A percentile compares a stretch with the other conserved stretches of the same genome.
These are phyloP conservation scores for Crithidia fasciculata DNA, from an alignment of 208 protist species.

Conservation along the genomic window DNA sequence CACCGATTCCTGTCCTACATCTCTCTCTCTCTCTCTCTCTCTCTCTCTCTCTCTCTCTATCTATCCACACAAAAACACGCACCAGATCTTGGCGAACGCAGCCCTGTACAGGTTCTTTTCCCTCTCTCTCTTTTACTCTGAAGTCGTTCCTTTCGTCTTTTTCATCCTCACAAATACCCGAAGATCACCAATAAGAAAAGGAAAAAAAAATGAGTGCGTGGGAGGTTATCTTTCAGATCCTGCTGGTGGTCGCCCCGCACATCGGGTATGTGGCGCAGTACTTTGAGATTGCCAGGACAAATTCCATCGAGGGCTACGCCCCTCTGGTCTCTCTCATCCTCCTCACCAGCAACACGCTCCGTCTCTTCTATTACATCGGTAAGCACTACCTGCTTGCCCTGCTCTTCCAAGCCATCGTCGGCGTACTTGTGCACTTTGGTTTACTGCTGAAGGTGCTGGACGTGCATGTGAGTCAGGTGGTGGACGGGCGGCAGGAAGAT, in stretches of 20 bases:
- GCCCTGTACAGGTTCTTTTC: no score
- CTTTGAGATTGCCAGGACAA: constrained; percentile 41
- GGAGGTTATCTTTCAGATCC: constrained; percentile 40
- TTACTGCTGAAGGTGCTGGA: constrained; percentile 59
- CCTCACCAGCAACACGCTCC: constrained; percentile 75
- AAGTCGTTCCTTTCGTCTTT: neutral
- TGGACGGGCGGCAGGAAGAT: constrained; percentile 6
- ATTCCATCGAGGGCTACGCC: constrained; percentile 66
- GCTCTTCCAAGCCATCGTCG: constrained; percentile 67
- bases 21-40: no score
- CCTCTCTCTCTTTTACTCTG: neutral
- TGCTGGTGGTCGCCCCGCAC: constrained; percentile 67
- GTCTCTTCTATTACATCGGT: constrained; percentile 80
- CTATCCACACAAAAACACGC: no score
- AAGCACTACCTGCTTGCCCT: constrained; percentile 60
- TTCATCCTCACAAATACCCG: neutral
- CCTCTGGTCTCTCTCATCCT: constrained; percentile 78
- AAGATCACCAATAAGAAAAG: no score
- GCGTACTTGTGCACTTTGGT: constrained; percentile 53
- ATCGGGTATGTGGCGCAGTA: constrained; percentile 77
- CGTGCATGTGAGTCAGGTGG: constrained; percentile 34
- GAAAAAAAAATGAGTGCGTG: constrained; percentile 4
- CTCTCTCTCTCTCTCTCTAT: no score
- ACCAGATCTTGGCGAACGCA: no score
- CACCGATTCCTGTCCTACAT: no score